A percentile compares a stretch with the other conserved stretches of the same genome.
phyloP scores from a whole-genome alignment of 805 yeast species.

The Ogataea nonfermentans region DNA sequence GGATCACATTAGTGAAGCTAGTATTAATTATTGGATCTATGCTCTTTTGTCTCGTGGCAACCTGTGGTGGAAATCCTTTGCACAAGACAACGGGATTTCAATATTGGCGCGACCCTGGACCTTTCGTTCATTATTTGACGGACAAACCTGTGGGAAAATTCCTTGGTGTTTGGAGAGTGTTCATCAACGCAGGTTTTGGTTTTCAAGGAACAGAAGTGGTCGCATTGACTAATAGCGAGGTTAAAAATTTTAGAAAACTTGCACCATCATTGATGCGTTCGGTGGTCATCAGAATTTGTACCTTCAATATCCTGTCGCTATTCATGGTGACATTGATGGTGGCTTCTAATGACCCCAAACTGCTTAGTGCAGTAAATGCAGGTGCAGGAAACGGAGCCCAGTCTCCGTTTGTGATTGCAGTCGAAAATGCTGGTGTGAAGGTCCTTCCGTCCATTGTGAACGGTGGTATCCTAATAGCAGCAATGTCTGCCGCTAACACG shows the following conservation, averaged over 20 bases:
- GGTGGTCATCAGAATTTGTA: slow-evolving; percentile 61
- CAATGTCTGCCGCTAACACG: slow-evolving; percentile 79
- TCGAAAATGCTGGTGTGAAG: slow-evolving; percentile 63
- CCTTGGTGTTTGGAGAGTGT: slow-evolving; percentile 66
- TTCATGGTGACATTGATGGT: slow-evolving; percentile 70
- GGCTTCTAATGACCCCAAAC: slow-evolving; percentile 58
- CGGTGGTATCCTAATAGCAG: slow-evolving; percentile 63
- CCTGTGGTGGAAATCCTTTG: slow-evolving; percentile 13
- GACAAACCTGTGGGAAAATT: slow-evolving; percentile 32
- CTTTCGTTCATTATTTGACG: slow-evolving; percentile 7
- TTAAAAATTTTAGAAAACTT: slow-evolving; percentile 63
- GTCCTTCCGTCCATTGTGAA: slow-evolving; percentile 69
- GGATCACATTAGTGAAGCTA: slow-evolving; percentile 68
- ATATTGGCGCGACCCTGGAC: slow-evolving; percentile 77
- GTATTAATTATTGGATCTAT: slow-evolving; percentile 70
- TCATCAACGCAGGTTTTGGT: slow-evolving; percentile 75
- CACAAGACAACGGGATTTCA: slow-evolving; percentile 64
- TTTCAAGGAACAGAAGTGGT: slow-evolving; percentile 78
- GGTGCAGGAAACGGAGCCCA: slow-evolving; percentile 43
- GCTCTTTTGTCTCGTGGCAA: slow-evolving; percentile 27
- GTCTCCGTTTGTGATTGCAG: slow-evolving; percentile 75
- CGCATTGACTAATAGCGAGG: slow-evolving; percentile 75
- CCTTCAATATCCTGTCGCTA: slow-evolving; percentile 64
- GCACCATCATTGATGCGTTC: slow-evolving; percentile 72
- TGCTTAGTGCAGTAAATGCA: slow-evolving; percentile 33